These are phyloP conservation scores for Termitomyces sp. DNA, from an alignment of 768 basidiomycete species.

Conservation along the genomic window DNA sequence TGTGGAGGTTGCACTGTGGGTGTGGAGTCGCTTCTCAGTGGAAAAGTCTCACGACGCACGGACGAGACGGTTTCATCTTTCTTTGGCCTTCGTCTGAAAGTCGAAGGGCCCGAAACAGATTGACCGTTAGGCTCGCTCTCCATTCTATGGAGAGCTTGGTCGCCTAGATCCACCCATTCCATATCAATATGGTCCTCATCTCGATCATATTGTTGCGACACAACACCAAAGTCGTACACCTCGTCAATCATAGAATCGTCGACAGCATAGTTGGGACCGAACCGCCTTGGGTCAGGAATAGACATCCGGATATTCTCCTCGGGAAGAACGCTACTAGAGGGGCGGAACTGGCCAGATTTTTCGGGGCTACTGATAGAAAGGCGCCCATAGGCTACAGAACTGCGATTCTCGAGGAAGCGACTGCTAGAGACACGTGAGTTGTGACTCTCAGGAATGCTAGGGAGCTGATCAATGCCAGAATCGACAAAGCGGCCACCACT, in stretches of 20 bases:
- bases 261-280: constrained; percentile 50
- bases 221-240: constrained; percentile 33
- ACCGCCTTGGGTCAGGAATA: constrained; percentile 48
- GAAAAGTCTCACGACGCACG: constrained; percentile 58
- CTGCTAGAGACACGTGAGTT: constrained; percentile 60
- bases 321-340: constrained; percentile 21
- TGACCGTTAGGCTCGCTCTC: constrained; percentile 32
- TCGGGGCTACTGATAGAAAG: constrained; percentile 59
- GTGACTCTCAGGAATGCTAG: constrained; percentile 54
- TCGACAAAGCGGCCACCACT: constrained; percentile 54
- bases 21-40: constrained; percentile 40
- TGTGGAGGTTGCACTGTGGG: constrained; percentile 56
- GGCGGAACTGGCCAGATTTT: constrained; percentile 44
- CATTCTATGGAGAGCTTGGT: constrained; percentile 36
- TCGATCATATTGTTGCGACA: constrained; percentile 18
- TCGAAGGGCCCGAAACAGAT: constrained; percentile 30
- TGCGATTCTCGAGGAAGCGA: constrained; percentile 67
- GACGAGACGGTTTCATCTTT: constrained; percentile 29
- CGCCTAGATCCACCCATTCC: constrained; percentile 59
- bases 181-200: constrained; percentile 26
- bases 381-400: constrained; percentile 52
- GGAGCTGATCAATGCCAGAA: constrained; percentile 31
- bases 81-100: constrained; percentile 31
- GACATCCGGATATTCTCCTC: constrained; percentile 32
- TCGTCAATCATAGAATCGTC: constrained; percentile 26